Percentiles rank a stretch among this genome's conserved stretches.
Conservation (phyloP, 2,329 filamentous ascomycete species). For the Pyricularia pennisetigena region DNA sequence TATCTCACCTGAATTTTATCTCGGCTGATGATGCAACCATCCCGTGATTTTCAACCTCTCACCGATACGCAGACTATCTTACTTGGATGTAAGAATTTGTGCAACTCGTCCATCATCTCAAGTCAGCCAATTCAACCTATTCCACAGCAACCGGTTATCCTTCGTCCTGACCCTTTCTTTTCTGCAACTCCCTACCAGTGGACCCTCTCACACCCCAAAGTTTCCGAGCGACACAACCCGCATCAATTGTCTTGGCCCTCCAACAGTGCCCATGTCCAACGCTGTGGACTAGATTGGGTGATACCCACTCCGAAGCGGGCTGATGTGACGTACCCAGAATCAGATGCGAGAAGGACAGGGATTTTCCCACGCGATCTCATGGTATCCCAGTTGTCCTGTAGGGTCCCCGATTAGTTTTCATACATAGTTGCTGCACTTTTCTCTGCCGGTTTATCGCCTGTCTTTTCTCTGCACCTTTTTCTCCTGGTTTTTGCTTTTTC, state of each 20-base stretch:
- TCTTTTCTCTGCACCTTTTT: background rate
- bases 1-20: background rate
- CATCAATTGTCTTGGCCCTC: background rate
- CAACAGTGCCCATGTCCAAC: background rate
- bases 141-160: too few species aligned
- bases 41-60: too few species aligned
- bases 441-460: background rate
- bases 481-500: background rate
- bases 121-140: too few species aligned
- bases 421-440: background rate
- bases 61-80: too few species aligned
- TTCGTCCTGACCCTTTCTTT: background rate
- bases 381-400: background rate
- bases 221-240: background rate
- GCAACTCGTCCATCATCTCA: too few species aligned
- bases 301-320: background rate
- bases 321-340: background rate
- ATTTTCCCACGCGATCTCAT: background rate
- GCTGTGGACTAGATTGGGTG: background rate
- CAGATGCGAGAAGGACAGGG: background rate
- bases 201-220: background rate
- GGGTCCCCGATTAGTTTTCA: background rate
- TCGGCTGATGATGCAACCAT: too few species aligned
- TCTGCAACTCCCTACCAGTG: background rate
- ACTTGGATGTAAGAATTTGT: too few species aligned